phyloP scores from a whole-genome alignment of 345 rosid genomes.

The Melaleuca alternifolia region DNA sequence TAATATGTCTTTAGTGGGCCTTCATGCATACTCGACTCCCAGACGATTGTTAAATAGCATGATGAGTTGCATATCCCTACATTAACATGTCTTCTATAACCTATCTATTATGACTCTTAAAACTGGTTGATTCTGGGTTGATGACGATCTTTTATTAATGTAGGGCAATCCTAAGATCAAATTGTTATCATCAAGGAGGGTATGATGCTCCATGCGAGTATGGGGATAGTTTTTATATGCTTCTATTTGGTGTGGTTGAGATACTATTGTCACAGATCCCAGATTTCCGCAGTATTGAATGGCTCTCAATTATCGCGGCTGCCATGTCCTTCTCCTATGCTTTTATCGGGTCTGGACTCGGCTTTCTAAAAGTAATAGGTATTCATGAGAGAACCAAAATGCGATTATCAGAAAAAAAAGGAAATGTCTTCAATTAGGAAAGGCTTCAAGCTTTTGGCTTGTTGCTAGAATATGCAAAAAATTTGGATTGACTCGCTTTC shows the following conservation, averaged over 20 bases:
- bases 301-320: constrained; percentile 26
- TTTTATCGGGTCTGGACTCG: constrained; percentile 17
- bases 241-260: constrained; percentile 14
- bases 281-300: constrained; percentile 16
- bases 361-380: constrained; percentile 19
- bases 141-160: background rate
- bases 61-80: background rate
- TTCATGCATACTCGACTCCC: background rate
- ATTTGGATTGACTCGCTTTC: background rate
- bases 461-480: background rate
- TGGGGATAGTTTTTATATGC: constrained; percentile 14
- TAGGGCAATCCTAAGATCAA: constrained; percentile 12
- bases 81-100: background rate
- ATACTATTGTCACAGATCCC: constrained; percentile 23
- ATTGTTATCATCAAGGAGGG: constrained; percentile 38
- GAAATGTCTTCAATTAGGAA: background rate
- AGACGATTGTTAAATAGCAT: background rate
- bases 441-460: background rate
- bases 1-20: background rate
- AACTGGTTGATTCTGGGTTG: background rate
- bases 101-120: background rate
- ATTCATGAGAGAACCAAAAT: background rate
- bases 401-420: background rate
- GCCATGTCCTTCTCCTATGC: constrained; percentile 27
- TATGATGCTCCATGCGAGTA: constrained; percentile 26